phyloP scores from a whole-genome alignment of 2,329 filamentous ascomycete genomes.

The Bretziella fagacearum region DNA sequence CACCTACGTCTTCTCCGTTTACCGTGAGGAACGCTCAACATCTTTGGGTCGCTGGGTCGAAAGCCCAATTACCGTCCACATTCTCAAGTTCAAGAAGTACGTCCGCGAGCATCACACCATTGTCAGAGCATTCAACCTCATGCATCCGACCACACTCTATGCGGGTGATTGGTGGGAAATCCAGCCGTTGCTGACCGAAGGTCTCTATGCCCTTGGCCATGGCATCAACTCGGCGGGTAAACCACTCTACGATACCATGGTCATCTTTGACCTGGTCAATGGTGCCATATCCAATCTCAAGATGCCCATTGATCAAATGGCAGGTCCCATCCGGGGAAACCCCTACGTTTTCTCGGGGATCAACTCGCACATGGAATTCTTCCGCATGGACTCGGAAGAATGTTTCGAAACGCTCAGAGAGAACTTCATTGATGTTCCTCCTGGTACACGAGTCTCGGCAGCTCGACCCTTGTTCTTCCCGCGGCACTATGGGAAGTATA shows the following conservation, averaged over 20 bases:
- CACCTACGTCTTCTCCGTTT: background rate
- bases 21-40: background rate
- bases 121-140: background rate
- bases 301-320: background rate
- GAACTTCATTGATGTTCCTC: background rate
- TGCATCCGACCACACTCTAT: background rate
- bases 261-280: background rate
- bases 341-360: background rate
- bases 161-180: background rate
- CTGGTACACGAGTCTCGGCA: background rate
- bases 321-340: background rate
- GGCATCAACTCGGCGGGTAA: background rate
- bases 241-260: background rate
- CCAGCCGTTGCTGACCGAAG: conserved; percentile 1
- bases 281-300: background rate
- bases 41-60: background rate
- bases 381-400: background rate
- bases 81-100: background rate
- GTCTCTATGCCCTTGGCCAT: conserved; percentile 1
- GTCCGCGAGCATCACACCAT: background rate
- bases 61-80: background rate
- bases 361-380: background rate
- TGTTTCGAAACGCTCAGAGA: background rate
- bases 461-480: conserved; percentile 1
- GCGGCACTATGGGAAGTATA: background rate